Evolutionary conservation across 164 flowering plant genomes (phyloP).

Genomic region (Dillenia turbinata): DNA sequence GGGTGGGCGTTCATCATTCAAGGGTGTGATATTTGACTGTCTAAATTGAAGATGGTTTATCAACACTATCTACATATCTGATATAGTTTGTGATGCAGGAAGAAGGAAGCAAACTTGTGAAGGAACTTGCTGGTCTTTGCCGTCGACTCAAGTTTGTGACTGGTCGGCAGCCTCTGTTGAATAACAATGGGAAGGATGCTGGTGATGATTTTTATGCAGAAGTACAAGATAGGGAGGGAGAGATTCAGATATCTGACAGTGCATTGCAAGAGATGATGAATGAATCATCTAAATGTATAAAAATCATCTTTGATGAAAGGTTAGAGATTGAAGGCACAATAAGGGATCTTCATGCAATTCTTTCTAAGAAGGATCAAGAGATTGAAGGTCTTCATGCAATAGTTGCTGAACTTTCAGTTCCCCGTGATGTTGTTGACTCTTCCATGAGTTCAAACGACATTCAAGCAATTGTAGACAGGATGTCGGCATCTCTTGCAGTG

Average conservation of each 20-base stretch:
- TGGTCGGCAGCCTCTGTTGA: slow-evolving; percentile 13
- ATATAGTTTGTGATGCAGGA: slow-evolving; percentile 42
- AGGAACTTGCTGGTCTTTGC: slow-evolving; percentile 34
- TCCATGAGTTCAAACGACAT: slow-evolving; percentile 19
- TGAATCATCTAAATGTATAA: slow-evolving; percentile 47
- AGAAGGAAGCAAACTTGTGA: slow-evolving; percentile 42
- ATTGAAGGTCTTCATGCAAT: slow-evolving; percentile 54
- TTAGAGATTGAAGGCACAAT: slow-evolving; percentile 35
- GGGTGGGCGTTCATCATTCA: slow-evolving; percentile 13
- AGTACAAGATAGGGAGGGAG: slow-evolving; percentile 13
- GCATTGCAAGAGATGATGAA: slow-evolving; percentile 36
- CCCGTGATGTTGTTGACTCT: slow-evolving; percentile 29
- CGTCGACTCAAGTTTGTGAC: slow-evolving; percentile 32
- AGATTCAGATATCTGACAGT: slow-evolving; percentile 5
- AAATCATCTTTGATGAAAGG: slow-evolving; percentile 31
- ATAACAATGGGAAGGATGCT: slow-evolving; percentile 17
- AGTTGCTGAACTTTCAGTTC: slow-evolving; percentile 37
- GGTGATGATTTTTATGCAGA: slow-evolving; percentile 22
- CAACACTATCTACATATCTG: background rate
- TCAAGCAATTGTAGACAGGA: slow-evolving; percentile 33
- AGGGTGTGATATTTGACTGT: too few relatives aligned
- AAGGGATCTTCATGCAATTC: slow-evolving; percentile 43
- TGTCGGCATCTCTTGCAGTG: slow-evolving; percentile 39
- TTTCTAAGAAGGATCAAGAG: slow-evolving; percentile 50
- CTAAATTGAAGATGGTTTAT: background rate